Evolutionary conservation across 2,329 filamentous ascomycete species (phyloP).

Genomic region (Ophiocordyceps polyrhachis-furcata): DNA sequence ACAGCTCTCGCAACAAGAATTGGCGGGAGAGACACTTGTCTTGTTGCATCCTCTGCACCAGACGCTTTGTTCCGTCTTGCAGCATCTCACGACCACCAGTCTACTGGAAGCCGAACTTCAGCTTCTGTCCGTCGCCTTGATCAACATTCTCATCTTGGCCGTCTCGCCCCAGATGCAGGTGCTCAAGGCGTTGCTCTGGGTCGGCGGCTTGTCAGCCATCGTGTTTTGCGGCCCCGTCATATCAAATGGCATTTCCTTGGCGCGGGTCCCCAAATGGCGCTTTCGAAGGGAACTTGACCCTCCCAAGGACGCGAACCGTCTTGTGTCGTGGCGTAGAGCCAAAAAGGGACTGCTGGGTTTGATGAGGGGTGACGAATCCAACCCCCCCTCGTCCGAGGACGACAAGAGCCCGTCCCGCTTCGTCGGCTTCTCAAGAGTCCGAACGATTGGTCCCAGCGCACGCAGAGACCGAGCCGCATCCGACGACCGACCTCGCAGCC

Average conservation of each 20-base stretch:
- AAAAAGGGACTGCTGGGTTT: constrained; percentile 18
- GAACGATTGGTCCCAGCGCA: constrained; percentile 10
- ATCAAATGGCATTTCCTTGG: constrained; percentile 67
- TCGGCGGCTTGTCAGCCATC: constrained; percentile 61
- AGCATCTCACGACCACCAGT: constrained; percentile 75
- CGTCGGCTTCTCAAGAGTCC: constrained; percentile 9
- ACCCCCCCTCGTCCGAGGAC: constrained; percentile 14
- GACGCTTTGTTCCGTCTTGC: constrained; percentile 51
- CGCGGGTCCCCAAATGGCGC: constrained; percentile 80
- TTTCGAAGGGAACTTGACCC: constrained; percentile 40
- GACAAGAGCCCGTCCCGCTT: constrained; percentile 6
- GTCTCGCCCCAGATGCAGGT: constrained; percentile 69
- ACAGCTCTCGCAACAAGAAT: constrained; percentile 13
- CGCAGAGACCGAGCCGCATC: not conserved
- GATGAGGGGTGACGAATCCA: constrained; percentile 13
- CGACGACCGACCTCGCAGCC: constrained; percentile 4
- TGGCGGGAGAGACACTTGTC: constrained; percentile 40
- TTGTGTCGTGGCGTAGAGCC: constrained; percentile 27
- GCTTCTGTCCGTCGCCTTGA: constrained; percentile 62
- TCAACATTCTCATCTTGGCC: constrained; percentile 64
- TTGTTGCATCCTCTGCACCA: constrained; percentile 72
- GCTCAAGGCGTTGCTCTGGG: constrained; percentile 69
- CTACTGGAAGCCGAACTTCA: constrained; percentile 75
- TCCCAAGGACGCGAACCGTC: constrained; percentile 21
- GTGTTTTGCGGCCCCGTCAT: constrained; percentile 56